Conservation (phyloP, 371 early-diverging fungal genomes). For the Saksenaea oblongispora region DNA sequence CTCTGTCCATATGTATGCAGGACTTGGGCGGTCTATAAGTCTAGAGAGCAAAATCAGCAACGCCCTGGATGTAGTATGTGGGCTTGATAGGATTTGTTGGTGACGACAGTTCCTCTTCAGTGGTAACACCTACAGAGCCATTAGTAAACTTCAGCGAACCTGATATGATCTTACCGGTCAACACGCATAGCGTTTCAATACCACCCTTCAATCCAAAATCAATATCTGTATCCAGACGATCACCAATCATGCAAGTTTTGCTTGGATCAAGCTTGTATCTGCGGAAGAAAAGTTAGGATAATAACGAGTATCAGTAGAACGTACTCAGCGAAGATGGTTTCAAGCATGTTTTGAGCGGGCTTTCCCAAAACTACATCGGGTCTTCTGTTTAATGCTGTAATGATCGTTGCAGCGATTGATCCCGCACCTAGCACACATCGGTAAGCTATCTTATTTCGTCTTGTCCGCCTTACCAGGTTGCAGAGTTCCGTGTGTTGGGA, state of each 20-base stretch:
- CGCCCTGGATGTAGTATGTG: slow-evolving; percentile 56
- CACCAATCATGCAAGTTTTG: slow-evolving; percentile 96
- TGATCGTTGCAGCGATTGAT: slow-evolving; percentile 75
- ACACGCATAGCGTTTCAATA: slow-evolving; percentile 86
- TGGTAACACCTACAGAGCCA: slow-evolving; percentile 43
- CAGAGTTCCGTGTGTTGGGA: slow-evolving; percentile 74
- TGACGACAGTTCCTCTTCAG: slow-evolving; percentile 50
- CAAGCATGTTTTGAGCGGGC: slow-evolving; percentile 90
- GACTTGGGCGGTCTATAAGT: background rate
- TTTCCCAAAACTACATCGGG: slow-evolving; percentile 91
- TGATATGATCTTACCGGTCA: slow-evolving; percentile 68
- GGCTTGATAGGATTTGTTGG: slow-evolving; percentile 52
- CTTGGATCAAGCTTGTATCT: slow-evolving; percentile 76
- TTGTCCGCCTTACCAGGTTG: slow-evolving; percentile 67
- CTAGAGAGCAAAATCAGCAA: slow-evolving; percentile 50
- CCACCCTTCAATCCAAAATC: slow-evolving; percentile 89
- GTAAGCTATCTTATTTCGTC: background rate
- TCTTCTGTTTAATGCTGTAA: slow-evolving; percentile 67
- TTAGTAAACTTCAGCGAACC: background rate
- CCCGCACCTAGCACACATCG: slow-evolving; percentile 70
- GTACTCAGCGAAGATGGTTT: slow-evolving; percentile 79
- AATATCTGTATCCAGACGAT: slow-evolving; percentile 95
- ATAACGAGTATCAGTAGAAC: slow-evolving; percentile 1
- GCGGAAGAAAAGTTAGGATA: background rate
- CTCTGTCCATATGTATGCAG: too few relatives aligned